phyloP scores from a whole-genome alignment of 495 filamentous ascomycete species.

The Hapsidospora chrysogenum region DNA sequence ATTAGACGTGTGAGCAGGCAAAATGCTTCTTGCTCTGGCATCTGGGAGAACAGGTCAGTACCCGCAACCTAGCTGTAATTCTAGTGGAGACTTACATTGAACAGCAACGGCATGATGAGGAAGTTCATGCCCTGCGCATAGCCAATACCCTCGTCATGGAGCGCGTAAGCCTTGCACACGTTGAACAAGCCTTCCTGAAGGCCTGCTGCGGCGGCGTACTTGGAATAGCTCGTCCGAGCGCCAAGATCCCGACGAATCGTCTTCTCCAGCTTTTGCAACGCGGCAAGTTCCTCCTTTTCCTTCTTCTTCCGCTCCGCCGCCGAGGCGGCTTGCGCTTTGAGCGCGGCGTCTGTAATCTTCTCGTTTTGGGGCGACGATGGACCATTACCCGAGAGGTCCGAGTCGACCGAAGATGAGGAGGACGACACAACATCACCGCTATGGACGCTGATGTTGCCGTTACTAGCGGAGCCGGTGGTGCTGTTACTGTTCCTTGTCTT shows the following conservation, averaged over 20 bases:
- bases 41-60: constrained; percentile 29
- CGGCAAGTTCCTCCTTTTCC: constrained; percentile 55
- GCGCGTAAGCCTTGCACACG: constrained; percentile 91
- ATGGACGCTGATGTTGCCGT: constrained; percentile 17
- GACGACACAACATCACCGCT: constrained; percentile 50
- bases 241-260: constrained; percentile 78
- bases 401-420: constrained; percentile 70
- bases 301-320: constrained; percentile 55
- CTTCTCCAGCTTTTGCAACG: constrained; percentile 75
- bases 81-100: constrained; percentile 50
- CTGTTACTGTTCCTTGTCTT: constrained; percentile 41
- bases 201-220: constrained; percentile 72
- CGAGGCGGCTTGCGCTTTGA: constrained; percentile 48
- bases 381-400: constrained; percentile 52
- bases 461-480: constrained; percentile 22
- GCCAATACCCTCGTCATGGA: constrained; percentile 86
- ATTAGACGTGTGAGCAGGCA: constrained; percentile 84
- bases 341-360: constrained; percentile 43
- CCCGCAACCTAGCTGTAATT: neutral
- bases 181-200: constrained; percentile 91
- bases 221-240: constrained; percentile 87
- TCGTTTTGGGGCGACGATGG: constrained; percentile 41
- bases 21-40: constrained; percentile 96
- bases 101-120: constrained; percentile 88
- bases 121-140: constrained; percentile 99